phyloP scores from a whole-genome alignment of 225 moss, liverwort and hornwort species.

The Sphagnum tenellum region DNA sequence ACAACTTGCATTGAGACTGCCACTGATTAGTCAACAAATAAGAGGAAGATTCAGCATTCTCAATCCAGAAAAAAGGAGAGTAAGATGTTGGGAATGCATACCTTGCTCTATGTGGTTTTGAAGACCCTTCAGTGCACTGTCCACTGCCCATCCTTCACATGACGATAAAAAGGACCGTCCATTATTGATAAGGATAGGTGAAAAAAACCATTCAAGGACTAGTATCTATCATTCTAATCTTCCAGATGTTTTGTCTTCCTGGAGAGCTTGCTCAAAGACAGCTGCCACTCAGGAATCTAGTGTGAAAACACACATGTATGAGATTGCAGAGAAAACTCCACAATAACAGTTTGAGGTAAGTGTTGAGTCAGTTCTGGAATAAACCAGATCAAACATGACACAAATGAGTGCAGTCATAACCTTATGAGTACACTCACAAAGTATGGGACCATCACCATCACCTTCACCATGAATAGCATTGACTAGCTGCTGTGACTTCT shows the following conservation, averaged over 20 bases:
- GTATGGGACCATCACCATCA: no score
- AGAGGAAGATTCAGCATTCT: not conserved
- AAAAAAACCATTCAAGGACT: not conserved
- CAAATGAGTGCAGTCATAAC: no score
- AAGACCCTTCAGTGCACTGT: conserved; percentile 48
- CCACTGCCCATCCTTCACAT: conserved; percentile 49
- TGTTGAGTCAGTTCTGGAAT: no score
- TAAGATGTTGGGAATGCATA: not conserved
- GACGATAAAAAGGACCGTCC: no score
- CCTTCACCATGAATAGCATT: no score
- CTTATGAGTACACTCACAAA: no score
- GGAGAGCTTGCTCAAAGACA: conserved; percentile 9
- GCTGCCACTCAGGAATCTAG: conserved; percentile 7
- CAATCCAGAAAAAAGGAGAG: not conserved
- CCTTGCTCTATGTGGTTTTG: conserved; percentile 45
- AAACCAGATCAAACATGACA: no score
- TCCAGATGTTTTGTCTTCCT: not conserved
- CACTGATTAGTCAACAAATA: not conserved
- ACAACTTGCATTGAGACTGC: not conserved
- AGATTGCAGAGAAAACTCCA: not conserved
- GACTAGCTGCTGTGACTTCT: no score
- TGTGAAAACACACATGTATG: not conserved
- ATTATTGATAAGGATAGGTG: not conserved
- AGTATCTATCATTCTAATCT: not conserved
- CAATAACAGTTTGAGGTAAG: not conserved